Base-by-base conservation (phyloP, 306 rosid species). In the Benincasa hispida region DNA sequence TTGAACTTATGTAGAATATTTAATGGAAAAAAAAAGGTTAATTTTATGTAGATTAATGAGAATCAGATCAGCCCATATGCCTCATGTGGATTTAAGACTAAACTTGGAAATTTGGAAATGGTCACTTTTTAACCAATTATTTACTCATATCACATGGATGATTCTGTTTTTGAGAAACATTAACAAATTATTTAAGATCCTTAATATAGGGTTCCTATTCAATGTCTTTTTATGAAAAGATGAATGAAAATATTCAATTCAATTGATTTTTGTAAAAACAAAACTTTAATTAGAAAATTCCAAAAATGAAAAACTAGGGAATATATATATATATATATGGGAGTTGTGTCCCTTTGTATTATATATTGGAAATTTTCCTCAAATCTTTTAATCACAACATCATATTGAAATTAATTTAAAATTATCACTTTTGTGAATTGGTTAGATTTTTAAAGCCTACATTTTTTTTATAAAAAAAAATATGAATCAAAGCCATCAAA, bases 121-220 rank as follows among this genome's bases (percentile, higher is more conserved):
- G 15, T 5, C 75, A 56, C 75, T 69, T 69, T 68, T 70, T 70
- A 37, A 70, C 39, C 75, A 47, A n/a, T 42, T 70, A 70, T 70
- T 45, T 47, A 70, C 75, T 70, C 75, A 70, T 22, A 45, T 70
- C 57, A 70, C 75, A 70, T 70, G 75, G 37, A 70, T 47, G 56
- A 13, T 70, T 70, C 39, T 70, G 58, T 3, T 47, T 25, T 70
- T 47, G 39, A 70, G 57, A 70, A 69, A 25, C 56, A 70, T 70
- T 45, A 47, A 70, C 57, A 70, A 47, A 22, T 67, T n/a, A 22
- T 69, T 69, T 45, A 24, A 69, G 75, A 70, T 70, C 75, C 75
- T 70, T 22, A 45, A 70, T 45, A 5, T 70, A 42, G 57, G 75
- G 58, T 25, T 69, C 30, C 12, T 24, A 69, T 69, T 69, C 37